These are phyloP conservation scores for Cardiospermum halicacabum DNA, from an alignment of 345 rosid genomes.

Conservation along the genomic window DNA sequence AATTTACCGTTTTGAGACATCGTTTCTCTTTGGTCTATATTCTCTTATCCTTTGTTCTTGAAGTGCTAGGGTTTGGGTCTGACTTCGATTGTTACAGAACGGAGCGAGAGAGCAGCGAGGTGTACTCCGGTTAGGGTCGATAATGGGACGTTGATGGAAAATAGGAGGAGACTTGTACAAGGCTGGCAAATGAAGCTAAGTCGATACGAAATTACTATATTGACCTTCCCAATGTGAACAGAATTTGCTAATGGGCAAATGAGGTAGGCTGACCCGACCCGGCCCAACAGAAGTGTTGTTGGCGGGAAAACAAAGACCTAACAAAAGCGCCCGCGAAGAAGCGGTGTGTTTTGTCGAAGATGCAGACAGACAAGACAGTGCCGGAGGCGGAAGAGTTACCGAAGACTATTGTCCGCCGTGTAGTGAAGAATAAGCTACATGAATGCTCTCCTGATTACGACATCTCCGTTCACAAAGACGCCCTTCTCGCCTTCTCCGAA, in stretches of 20 bases:
- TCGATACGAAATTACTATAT: too few species aligned
- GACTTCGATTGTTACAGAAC: background rate
- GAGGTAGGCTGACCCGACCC: background rate
- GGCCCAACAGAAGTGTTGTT: background rate
- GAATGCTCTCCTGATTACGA: constrained; percentile 65
- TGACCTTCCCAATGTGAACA: too few species aligned
- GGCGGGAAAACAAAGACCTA: constrained; percentile 2
- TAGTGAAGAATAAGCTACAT: constrained; percentile 81
- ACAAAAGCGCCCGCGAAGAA: background rate
- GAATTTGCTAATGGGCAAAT: too few species aligned
- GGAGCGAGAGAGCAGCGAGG: background rate
- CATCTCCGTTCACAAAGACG: constrained; percentile 50
- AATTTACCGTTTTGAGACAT: constrained; percentile 88
- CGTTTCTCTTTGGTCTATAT: background rate
- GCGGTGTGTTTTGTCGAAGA: background rate
- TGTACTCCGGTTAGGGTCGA: background rate
- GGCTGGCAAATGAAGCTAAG: too few species aligned
- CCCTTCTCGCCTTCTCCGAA: constrained; percentile 63
- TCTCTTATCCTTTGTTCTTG: too few species aligned
- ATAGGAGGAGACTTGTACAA: too few species aligned
- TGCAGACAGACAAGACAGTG: constrained; percentile 49
- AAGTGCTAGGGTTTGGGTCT: background rate
- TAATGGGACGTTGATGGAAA: background rate
- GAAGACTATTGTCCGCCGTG: constrained; percentile 75
- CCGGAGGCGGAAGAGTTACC: constrained; percentile 75